These are phyloP conservation scores for Begonia fuchsioides DNA, from an alignment of 306 rosid species.

Conservation along the genomic window DNA sequence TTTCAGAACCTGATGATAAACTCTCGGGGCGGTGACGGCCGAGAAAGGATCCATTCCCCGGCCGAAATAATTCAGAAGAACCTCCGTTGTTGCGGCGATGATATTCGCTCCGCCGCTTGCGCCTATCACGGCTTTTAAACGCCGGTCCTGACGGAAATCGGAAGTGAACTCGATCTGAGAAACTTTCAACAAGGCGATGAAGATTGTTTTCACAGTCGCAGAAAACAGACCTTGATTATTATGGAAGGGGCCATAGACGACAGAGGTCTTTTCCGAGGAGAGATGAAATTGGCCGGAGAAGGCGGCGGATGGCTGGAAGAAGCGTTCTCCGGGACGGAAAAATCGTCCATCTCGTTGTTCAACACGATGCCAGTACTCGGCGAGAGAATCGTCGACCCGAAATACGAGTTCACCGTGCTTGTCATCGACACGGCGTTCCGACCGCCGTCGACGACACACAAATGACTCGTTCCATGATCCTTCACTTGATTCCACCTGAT, in stretches of 20 bases:
- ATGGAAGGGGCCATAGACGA: constrained; percentile 85
- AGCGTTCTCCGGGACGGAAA: constrained; percentile 45
- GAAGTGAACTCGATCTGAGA: not conserved
- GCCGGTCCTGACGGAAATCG: constrained; percentile 28
- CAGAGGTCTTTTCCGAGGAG: constrained; percentile 70
- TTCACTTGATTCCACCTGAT: constrained; percentile 58
- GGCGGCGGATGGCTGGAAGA: constrained; percentile 41
- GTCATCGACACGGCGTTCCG: constrained; percentile 75
- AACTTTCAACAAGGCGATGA: not conserved
- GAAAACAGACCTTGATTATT: constrained; percentile 38
- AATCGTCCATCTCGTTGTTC: constrained; percentile 89
- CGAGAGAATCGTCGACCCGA: constrained; percentile 58
- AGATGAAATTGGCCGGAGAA: constrained; percentile 56
- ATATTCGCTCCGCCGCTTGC: constrained; percentile 70
- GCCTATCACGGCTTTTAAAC: constrained; percentile 57
- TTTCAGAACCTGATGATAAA: constrained; percentile 56
- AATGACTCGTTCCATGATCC: constrained; percentile 83
- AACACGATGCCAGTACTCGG: constrained; percentile 66
- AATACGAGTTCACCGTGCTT: constrained; percentile 45
- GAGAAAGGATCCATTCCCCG: constrained; percentile 60
- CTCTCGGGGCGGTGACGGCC: constrained; percentile 59
- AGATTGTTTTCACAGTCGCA: not conserved
- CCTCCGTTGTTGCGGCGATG: constrained; percentile 51
- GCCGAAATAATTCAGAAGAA: constrained; percentile 66
- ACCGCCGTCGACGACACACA: constrained; percentile 37